phyloP scores from a whole-genome alignment of 352 stramenopile species.

The Bremia lactucae region DNA sequence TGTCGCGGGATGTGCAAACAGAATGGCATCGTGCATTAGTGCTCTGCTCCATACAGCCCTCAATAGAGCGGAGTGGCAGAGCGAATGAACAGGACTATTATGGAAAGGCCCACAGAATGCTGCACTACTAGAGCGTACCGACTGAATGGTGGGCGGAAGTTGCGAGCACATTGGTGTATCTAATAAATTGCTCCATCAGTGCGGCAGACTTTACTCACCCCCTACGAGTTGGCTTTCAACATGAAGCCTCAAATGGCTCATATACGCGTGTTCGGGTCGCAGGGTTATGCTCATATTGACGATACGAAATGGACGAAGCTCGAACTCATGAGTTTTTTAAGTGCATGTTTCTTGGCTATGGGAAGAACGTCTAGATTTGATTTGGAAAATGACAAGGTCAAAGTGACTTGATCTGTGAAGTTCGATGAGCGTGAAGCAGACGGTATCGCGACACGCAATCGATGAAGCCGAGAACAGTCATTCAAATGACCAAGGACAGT shows the following conservation, averaged over 20 bases:
- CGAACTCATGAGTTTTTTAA: slow-evolving; percentile 1
- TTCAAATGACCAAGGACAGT: neutral
- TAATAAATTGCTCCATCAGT: neutral
- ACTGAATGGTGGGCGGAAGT: too few relatives aligned
- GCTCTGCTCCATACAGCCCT: neutral
- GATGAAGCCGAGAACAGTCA: neutral
- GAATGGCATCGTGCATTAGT: neutral
- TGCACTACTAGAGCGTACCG: too few relatives aligned
- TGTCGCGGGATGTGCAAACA: neutral
- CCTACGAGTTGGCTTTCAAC: too few relatives aligned
- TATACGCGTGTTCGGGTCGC: neutral
- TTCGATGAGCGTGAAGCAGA: neutral
- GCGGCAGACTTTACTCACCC: neutral
- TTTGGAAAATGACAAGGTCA: slow-evolving; percentile 1
- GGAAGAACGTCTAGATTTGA: slow-evolving; percentile 2
- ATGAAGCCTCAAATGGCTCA: neutral
- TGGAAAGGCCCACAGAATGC: too few relatives aligned
- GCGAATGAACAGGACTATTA: too few relatives aligned
- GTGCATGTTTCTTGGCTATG: slow-evolving; percentile 3
- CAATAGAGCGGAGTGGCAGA: neutral
- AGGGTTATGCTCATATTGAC: slow-evolving; percentile 1
- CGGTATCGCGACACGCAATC: neutral
- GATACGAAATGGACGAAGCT: slow-evolving; percentile 1
- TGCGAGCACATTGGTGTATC: neutral
- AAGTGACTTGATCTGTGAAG: neutral